A percentile compares a stretch with the other conserved stretches of the same genome.
Evolutionary conservation across 495 filamentous ascomycete species (phyloP).

Genomic region (Penicillium roqueforti): DNA sequence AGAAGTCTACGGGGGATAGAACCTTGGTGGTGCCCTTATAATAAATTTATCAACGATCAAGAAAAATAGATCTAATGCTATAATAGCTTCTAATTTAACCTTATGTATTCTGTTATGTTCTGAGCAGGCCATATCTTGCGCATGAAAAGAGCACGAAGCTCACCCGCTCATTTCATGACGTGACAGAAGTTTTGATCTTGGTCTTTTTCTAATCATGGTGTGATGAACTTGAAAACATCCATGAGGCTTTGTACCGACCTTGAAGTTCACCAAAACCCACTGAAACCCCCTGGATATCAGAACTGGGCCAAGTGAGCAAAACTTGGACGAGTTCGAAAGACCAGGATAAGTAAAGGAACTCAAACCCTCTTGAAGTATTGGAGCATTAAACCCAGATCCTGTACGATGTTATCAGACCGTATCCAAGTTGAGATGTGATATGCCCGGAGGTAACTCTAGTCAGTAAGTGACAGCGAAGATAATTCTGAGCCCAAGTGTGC

Average conservation of each 20-base stretch:
- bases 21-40: neutral
- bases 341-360: neutral
- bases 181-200: neutral
- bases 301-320: neutral
- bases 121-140: neutral
- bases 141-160: neutral
- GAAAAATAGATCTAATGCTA: neutral
- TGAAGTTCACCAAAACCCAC: neutral
- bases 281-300: neutral
- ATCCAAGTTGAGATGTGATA: neutral
- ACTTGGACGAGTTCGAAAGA: neutral
- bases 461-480: neutral
- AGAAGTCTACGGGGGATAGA: neutral
- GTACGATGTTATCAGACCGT: neutral
- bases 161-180: neutral
- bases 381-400: neutral
- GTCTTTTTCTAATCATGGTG: neutral
- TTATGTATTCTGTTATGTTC: neutral
- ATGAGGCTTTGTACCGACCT: neutral
- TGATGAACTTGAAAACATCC: neutral
- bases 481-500: neutral
- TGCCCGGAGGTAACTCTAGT: neutral
- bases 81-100: neutral
- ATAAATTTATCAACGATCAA: neutral
- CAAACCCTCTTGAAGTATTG: neutral